Percentiles rank a stretch among this genome's conserved stretches.
phyloP scores from a whole-genome alignment of 805 yeast genomes.

The Nakazawaea laoshanensis region DNA sequence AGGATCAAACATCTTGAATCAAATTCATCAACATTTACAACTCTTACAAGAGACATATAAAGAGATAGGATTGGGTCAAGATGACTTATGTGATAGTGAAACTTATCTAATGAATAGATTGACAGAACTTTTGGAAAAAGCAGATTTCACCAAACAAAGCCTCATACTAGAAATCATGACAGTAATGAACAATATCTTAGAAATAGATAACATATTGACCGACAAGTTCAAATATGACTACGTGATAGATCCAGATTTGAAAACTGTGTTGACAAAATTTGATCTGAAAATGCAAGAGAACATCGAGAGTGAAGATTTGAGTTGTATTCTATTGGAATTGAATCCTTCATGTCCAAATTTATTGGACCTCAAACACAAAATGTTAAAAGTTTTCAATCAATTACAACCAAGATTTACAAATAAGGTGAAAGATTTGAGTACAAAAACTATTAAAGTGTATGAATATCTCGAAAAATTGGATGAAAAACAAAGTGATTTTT shows the following conservation, averaged over 20 bases:
- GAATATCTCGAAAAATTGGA: constrained; percentile 14
- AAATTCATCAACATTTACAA: constrained; percentile 5
- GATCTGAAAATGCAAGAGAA: constrained; percentile 6
- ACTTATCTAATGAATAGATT: constrained; percentile 4
- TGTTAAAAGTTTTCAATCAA: constrained; percentile 9
- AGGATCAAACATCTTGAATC: constrained; percentile 2
- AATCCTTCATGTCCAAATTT: constrained; percentile 2
- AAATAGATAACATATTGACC: constrained; percentile 8
- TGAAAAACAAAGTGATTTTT: constrained; percentile 12
- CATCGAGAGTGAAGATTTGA: constrained; percentile 6
- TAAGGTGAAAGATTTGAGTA: constrained; percentile 16
- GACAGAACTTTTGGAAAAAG: constrained; percentile 6
- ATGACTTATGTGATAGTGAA: constrained; percentile 6
- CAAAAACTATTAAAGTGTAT: constrained; percentile 17
- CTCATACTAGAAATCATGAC: constrained; percentile 10
- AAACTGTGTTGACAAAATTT: constrained; percentile 4
- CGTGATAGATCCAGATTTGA: constrained; percentile 5
- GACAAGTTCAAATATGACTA: constrained; percentile 9
- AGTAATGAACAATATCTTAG: constrained; percentile 8
- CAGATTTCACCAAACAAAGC: constrained; percentile 6
- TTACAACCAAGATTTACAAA: constrained; percentile 17
- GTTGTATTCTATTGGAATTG: constrained; percentile 7
- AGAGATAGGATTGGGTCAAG: constrained; percentile 8
- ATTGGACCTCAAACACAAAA: constrained; percentile 5
- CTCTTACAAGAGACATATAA: constrained; percentile 8